phyloP scores from a whole-genome alignment of 768 basidiomycete genomes.

The Leccinum rimulosum region DNA sequence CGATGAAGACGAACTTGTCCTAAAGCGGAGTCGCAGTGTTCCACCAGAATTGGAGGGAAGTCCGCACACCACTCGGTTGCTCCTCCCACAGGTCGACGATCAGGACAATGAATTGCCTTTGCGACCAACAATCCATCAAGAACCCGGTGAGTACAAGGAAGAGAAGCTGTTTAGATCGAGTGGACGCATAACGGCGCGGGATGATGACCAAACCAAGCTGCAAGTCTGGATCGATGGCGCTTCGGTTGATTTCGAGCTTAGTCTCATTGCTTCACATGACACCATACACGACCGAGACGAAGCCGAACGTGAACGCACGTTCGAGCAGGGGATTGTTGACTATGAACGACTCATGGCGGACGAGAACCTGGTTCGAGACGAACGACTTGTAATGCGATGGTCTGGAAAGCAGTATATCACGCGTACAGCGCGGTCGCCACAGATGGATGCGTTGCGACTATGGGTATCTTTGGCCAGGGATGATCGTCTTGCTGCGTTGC shows the following conservation, averaged over 20 bases:
- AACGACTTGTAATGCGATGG: slow-evolving; percentile 74
- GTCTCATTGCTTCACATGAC: slow-evolving; percentile 45
- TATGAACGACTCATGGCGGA: slow-evolving; percentile 67
- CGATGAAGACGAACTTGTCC: slow-evolving; percentile 22
- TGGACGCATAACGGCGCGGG: slow-evolving; percentile 57
- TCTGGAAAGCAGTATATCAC: slow-evolving; percentile 72
- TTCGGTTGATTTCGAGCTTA: slow-evolving; percentile 69
- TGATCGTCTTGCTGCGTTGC: slow-evolving; percentile 18
- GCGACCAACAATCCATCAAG: not conserved
- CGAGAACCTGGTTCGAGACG: slow-evolving; percentile 55
- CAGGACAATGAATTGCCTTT: slow-evolving; percentile 22
- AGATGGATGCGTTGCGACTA: slow-evolving; percentile 70
- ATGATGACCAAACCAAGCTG: slow-evolving; percentile 60
- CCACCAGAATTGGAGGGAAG: slow-evolving; percentile 52
- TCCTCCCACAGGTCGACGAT: slow-evolving; percentile 21
- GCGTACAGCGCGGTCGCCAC: slow-evolving; percentile 67
- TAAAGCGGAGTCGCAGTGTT: slow-evolving; percentile 54
- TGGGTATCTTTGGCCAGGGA: slow-evolving; percentile 43
- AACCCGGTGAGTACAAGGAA: slow-evolving; percentile 3
- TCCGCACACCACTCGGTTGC: slow-evolving; percentile 28
- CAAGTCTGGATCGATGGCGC: slow-evolving; percentile 60
- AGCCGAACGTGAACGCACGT: slow-evolving; percentile 52
- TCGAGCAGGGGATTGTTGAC: slow-evolving; percentile 61
- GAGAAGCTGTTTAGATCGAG: slow-evolving; percentile 41
- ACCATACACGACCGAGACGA: slow-evolving; percentile 41